Conservation (phyloP, 2,329 filamentous ascomycete genomes). For the Pyricularia pennisetigena region DNA sequence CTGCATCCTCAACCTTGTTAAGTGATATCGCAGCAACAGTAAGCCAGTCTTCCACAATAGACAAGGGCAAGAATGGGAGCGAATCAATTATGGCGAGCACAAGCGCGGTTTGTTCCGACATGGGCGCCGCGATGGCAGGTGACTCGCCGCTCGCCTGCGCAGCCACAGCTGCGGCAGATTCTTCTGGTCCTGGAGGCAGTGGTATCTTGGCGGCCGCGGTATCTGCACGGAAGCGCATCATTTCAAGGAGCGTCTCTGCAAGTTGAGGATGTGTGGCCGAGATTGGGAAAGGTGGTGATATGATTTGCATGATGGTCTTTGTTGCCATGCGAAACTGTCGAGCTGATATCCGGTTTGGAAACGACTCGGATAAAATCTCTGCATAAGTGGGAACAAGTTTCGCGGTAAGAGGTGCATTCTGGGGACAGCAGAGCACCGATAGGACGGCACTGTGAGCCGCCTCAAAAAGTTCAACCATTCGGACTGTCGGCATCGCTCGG, state of each 20-base stretch:
- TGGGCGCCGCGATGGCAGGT: slow-evolving; percentile 17
- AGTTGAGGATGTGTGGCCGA: slow-evolving; percentile 64
- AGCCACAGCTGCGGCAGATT: slow-evolving; percentile 23
- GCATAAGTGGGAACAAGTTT: slow-evolving; percentile 75
- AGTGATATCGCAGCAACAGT: slow-evolving; percentile 59
- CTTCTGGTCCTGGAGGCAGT: slow-evolving; percentile 28
- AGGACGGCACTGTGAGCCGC: slow-evolving; percentile 77
- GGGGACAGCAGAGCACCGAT: slow-evolving; percentile 69
- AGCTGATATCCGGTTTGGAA: slow-evolving; percentile 67
- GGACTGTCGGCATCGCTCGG: slow-evolving; percentile 29
- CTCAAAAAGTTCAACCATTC: slow-evolving; percentile 61
- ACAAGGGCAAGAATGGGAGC: slow-evolving; percentile 61
- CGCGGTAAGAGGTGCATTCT: slow-evolving; percentile 61
- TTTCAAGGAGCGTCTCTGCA: slow-evolving; percentile 72
- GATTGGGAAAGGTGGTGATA: slow-evolving; percentile 69
- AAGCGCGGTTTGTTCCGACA: slow-evolving; percentile 74
- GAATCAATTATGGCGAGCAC: slow-evolving; percentile 71
- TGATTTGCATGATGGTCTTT: slow-evolving; percentile 72
- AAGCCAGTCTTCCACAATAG: slow-evolving; percentile 72
- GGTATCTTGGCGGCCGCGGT: slow-evolving; percentile 34
- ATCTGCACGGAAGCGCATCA: slow-evolving; percentile 57
- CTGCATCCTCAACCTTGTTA: slow-evolving; percentile 49
- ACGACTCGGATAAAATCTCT: slow-evolving; percentile 68
- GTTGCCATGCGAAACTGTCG: slow-evolving; percentile 86
- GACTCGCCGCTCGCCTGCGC: slow-evolving; percentile 11